These are phyloP conservation scores for Polygonum aviculare DNA, from an alignment of 148 eudicot genomes.

Conservation along the genomic window DNA sequence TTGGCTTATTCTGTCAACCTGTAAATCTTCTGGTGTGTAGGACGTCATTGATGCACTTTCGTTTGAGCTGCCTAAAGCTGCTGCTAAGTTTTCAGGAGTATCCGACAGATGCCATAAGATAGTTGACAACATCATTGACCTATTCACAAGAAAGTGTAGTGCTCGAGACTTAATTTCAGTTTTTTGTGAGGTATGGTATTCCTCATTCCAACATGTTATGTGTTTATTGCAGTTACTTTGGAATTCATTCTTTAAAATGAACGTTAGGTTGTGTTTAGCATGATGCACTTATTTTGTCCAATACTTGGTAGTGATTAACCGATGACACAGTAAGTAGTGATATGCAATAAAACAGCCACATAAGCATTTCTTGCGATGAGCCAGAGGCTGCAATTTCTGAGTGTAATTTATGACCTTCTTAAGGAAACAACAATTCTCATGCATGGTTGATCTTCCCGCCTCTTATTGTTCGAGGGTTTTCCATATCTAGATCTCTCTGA, in stretches of 20 bases:
- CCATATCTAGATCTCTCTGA: neutral
- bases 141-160: slow-evolving; percentile 43
- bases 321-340: too few species aligned
- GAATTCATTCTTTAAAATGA: neutral
- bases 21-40: slow-evolving; percentile 20
- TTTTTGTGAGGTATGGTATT: slow-evolving; percentile 58
- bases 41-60: slow-evolving; percentile 69
- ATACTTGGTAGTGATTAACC: too few species aligned
- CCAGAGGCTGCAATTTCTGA: too few species aligned
- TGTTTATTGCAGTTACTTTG: neutral
- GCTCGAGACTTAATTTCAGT: slow-evolving; percentile 82
- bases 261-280: neutral
- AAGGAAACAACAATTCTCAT: too few species aligned
- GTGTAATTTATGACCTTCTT: neutral
- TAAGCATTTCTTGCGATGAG: too few species aligned
- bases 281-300: too few species aligned
- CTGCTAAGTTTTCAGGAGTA: slow-evolving; percentile 53
- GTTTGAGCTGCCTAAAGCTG: slow-evolving; percentile 70
- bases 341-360: too few species aligned
- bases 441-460: neutral
- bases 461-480: neutral
- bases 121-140: slow-evolving; percentile 40
- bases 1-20: slow-evolving; percentile 2
- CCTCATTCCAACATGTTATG: neutral
- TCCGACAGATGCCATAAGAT: slow-evolving; percentile 55